Evolutionary conservation across 2,329 filamentous ascomycete species (phyloP).

Genomic region (Trichoderma pleuroti): DNA sequence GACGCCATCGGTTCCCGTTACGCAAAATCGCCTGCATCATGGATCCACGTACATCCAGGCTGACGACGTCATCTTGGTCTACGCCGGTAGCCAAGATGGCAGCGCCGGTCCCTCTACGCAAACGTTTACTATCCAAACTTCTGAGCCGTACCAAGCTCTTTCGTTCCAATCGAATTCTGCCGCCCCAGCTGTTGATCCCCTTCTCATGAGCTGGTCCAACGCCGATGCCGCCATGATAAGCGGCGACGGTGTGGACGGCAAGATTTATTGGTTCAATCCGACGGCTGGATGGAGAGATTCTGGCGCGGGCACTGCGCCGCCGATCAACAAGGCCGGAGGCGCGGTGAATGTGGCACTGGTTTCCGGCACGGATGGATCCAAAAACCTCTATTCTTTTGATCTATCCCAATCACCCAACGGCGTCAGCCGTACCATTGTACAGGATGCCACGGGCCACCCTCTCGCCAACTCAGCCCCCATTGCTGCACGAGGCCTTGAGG

Average conservation of each 20-base stretch:
- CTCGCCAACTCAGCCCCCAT: conserved; percentile 47
- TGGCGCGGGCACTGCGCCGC: conserved; percentile 58
- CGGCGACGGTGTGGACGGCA: conserved; percentile 57
- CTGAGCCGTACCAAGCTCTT: conserved; percentile 59
- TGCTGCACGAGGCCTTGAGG: conserved; percentile 31
- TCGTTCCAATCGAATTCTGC: conserved; percentile 53
- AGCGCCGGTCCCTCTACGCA: conserved; percentile 58
- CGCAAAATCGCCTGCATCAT: conserved; percentile 70
- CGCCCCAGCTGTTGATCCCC: conserved; percentile 63
- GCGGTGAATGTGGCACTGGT: conserved; percentile 61
- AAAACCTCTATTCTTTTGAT: conserved; percentile 75
- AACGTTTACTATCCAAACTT: conserved; percentile 70
- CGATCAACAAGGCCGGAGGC: conserved; percentile 56
- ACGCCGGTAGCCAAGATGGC: conserved; percentile 68
- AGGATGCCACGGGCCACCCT: conserved; percentile 56
- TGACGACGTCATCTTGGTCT: conserved; percentile 71
- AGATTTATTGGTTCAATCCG: conserved; percentile 69
- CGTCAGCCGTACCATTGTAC: conserved; percentile 66
- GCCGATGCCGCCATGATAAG: conserved; percentile 71
- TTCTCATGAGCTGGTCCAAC: conserved; percentile 71
- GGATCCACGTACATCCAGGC: conserved; percentile 70
- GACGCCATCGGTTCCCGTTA: conserved; percentile 44
- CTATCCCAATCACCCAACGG: conserved; percentile 69
- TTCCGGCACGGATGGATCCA: conserved; percentile 71
- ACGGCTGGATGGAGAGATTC: conserved; percentile 63